phyloP scores from a whole-genome alignment of 352 stramenopile species.

The Pythium aristosporum region DNA sequence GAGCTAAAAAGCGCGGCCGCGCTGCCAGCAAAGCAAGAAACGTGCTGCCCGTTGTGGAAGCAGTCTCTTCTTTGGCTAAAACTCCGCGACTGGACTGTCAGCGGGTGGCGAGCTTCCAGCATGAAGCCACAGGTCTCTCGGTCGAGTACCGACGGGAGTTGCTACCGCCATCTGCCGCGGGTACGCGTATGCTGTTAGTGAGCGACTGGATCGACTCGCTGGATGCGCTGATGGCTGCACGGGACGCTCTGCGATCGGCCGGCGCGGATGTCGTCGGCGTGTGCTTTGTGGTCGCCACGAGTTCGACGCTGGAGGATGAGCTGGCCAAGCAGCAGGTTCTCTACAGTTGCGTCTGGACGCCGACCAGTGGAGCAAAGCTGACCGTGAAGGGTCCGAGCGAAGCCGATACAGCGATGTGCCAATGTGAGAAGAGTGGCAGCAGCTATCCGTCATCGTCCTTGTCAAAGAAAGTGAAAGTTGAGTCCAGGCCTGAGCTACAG shows the following conservation, averaged over 20 bases:
- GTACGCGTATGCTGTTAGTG: slow-evolving; percentile 29
- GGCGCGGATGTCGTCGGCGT: slow-evolving; percentile 52
- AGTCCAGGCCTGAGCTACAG: slow-evolving; percentile 5
- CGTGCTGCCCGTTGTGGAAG: neutral
- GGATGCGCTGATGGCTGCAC: slow-evolving; percentile 42
- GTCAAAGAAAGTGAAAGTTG: neutral
- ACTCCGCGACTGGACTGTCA: neutral
- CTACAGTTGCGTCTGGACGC: slow-evolving; percentile 52
- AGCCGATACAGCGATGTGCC: neutral
- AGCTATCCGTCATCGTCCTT: neutral
- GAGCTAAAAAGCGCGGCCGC: slow-evolving; percentile 22
- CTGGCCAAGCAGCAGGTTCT: slow-evolving; percentile 40
- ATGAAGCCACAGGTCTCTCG: slow-evolving; percentile 3
- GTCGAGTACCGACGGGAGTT: slow-evolving; percentile 20
- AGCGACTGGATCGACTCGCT: slow-evolving; percentile 55
- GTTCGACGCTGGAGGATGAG: slow-evolving; percentile 31
- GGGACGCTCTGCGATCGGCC: slow-evolving; percentile 35
- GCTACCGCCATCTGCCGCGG: neutral
- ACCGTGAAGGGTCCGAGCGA: slow-evolving; percentile 6
- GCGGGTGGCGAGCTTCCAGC: slow-evolving; percentile 1
- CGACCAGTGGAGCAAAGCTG: slow-evolving; percentile 34
- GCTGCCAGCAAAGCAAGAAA: neutral
- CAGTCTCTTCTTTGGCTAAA: neutral
- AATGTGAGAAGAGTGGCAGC: too few species aligned
- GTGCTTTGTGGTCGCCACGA: slow-evolving; percentile 47